These are phyloP conservation scores for Gastroboletus turbinatus DNA, from an alignment of 1,284 basidiomycete genomes.

Conservation along the genomic window DNA sequence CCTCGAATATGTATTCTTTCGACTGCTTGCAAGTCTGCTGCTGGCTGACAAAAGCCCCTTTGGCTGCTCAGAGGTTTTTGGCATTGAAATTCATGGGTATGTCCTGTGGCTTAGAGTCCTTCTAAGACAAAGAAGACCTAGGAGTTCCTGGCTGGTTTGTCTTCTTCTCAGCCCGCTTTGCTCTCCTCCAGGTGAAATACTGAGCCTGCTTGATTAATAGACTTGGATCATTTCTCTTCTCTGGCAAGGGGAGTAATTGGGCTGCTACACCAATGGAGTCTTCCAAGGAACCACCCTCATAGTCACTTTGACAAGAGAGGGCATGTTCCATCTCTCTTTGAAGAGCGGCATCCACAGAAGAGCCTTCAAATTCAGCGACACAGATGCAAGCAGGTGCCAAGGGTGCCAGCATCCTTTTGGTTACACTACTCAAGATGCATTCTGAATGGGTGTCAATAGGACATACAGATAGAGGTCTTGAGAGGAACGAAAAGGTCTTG, in stretches of 20 bases:
- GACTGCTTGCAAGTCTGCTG: no score
- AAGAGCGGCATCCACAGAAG: neutral
- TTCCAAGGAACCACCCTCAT: neutral
- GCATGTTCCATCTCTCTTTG: neutral
- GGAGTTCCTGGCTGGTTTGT: neutral
- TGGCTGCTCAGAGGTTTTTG: no score
- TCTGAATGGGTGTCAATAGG: no score
- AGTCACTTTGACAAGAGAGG: neutral
- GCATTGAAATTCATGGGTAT: no score
- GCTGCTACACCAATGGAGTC: neutral
- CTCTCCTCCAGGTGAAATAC: neutral
- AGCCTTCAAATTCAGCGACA: neutral
- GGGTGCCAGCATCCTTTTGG: no score
- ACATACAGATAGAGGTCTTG: no score
- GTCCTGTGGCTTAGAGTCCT: neutral
- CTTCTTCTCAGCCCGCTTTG: neutral
- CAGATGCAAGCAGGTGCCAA: neutral
- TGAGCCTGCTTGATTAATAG: neutral
- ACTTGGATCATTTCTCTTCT: rapidly evolving
- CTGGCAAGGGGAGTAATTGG: neutral
- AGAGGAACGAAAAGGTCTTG: no score
- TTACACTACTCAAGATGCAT: no score
- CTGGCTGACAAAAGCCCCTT: no score
- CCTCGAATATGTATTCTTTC: no score
- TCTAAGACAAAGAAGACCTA: neutral